Percentiles rank a stretch among this genome's conserved stretches.
These are phyloP conservation scores for Atractiella rhizophila DNA, from an alignment of 768 basidiomycete genomes.

Conservation along the genomic window DNA sequence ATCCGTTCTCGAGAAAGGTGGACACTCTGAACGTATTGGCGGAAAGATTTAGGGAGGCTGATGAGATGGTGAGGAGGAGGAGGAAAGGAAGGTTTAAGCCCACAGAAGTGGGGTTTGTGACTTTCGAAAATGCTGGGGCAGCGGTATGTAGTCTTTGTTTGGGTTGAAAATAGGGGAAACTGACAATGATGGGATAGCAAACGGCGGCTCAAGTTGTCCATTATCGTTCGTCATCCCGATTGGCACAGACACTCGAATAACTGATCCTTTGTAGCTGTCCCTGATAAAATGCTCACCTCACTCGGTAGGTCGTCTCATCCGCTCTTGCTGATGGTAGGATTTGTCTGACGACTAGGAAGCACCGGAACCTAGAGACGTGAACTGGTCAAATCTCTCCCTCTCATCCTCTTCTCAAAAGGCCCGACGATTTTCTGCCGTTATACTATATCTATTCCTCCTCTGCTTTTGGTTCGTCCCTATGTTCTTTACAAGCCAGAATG, in stretches of 20 bases:
- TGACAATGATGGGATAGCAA: slow-evolving; percentile 33
- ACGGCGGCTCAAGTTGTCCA: slow-evolving; percentile 65
- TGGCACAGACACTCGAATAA: no score
- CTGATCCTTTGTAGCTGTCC: no score
- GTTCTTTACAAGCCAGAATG: no score
- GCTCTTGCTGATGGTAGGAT: neutral
- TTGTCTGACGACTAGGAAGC: slow-evolving; percentile 26
- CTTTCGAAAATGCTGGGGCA: slow-evolving; percentile 82
- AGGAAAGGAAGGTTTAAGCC: slow-evolving; percentile 54
- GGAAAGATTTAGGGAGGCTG: slow-evolving; percentile 46
- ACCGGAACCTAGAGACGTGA: slow-evolving; percentile 82
- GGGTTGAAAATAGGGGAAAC: no score
- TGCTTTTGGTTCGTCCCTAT: slow-evolving; percentile 44
- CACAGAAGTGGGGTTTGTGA: slow-evolving; percentile 72
- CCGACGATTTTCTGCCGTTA: no score
- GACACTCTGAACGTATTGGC: slow-evolving; percentile 81
- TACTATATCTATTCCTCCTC: slow-evolving; percentile 48
- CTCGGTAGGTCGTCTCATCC: slow-evolving; percentile 6
- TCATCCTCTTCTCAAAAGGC: slow-evolving; percentile 33
- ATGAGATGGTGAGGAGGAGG: slow-evolving; percentile 54
- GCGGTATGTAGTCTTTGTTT: slow-evolving; percentile 33
- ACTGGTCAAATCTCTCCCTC: slow-evolving; percentile 72
- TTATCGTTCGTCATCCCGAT: slow-evolving; percentile 9
- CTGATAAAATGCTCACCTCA: slow-evolving; percentile 14
- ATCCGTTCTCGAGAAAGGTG: slow-evolving; percentile 47